phyloP scores from a whole-genome alignment of 306 rosid species.

The Dryas drummondii region DNA sequence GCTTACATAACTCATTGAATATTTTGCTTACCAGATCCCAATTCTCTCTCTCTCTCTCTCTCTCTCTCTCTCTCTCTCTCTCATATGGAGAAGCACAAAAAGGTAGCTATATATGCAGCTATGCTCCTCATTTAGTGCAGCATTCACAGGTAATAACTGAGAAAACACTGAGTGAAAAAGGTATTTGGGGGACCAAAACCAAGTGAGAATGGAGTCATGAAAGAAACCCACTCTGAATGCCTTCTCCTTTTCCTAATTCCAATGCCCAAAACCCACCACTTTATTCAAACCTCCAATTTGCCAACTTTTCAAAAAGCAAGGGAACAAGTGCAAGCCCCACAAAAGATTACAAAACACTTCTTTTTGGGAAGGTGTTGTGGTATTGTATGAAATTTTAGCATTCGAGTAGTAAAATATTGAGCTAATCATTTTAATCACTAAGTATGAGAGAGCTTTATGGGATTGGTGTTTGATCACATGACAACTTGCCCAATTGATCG shows the following conservation, averaged over 20 bases:
- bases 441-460: slow-evolving; percentile 38
- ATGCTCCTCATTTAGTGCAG: slow-evolving; percentile 35
- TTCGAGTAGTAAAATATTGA: slow-evolving; percentile 45
- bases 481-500: slow-evolving; percentile 37
- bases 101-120: slow-evolving; percentile 1
- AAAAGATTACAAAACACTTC: slow-evolving; percentile 33
- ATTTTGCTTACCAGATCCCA: slow-evolving; percentile 10
- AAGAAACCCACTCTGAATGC: slow-evolving; percentile 53
- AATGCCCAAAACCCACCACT: slow-evolving; percentile 48
- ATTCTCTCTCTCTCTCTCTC: not conserved
- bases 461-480: slow-evolving; percentile 51
- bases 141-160: slow-evolving; percentile 32
- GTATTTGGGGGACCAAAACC: slow-evolving; percentile 38
- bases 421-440: slow-evolving; percentile 71
- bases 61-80: not conserved
- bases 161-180: slow-evolving; percentile 8
- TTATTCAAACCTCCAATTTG: slow-evolving; percentile 60
- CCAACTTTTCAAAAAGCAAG: slow-evolving; percentile 66
- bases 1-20: not conserved
- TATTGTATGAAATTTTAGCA: slow-evolving; percentile 31
- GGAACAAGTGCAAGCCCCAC: slow-evolving; percentile 29
- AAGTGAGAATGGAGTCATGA: slow-evolving; percentile 24
- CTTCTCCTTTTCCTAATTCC: slow-evolving; percentile 71
- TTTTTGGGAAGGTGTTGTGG: slow-evolving; percentile 39
- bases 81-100: slow-evolving; percentile 20